phyloP scores from a whole-genome alignment of 23 red algal species.

The Agarophyton chilense region DNA sequence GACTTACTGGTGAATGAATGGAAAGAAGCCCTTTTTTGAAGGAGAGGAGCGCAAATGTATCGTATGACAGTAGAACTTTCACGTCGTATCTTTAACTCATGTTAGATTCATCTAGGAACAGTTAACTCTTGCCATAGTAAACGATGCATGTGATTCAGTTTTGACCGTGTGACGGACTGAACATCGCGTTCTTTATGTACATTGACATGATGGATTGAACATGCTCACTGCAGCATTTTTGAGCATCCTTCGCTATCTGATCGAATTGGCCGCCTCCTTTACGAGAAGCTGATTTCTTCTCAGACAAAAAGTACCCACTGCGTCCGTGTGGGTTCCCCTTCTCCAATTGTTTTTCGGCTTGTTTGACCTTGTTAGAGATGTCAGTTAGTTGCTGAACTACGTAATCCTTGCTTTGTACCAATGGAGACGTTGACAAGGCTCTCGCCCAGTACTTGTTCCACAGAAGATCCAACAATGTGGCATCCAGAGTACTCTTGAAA shows the following conservation, averaged over 20 bases:
- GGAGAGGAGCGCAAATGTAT: too few relatives aligned
- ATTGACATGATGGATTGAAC: slow-evolving; percentile 78
- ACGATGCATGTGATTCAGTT: neutral
- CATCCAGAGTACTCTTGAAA: slow-evolving; percentile 89
- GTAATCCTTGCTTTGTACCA: slow-evolving; percentile 76
- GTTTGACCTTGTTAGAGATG: slow-evolving; percentile 74
- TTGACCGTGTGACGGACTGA: slow-evolving; percentile 41
- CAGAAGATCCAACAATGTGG: slow-evolving; percentile 70
- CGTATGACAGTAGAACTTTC: too few relatives aligned
- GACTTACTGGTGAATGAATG: too few relatives aligned
- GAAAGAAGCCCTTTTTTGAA: too few relatives aligned
- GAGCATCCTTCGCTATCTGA: slow-evolving; percentile 68
- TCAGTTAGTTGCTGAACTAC: slow-evolving; percentile 82
- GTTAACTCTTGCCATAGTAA: neutral
- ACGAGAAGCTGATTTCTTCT: slow-evolving; percentile 22
- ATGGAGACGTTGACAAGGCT: slow-evolving; percentile 78
- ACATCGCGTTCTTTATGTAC: slow-evolving; percentile 74
- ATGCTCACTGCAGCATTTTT: slow-evolving; percentile 70
- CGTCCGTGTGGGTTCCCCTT: slow-evolving; percentile 39
- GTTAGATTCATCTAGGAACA: too few relatives aligned
- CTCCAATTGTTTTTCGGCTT: slow-evolving; percentile 43
- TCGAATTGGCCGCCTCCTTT: slow-evolving; percentile 63
- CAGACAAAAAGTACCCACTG: slow-evolving; percentile 37
- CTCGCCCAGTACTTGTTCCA: slow-evolving; percentile 95
- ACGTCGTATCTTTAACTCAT: too few relatives aligned